A percentile compares a stretch with the other conserved stretches of the same genome.
Evolutionary conservation across 192 early-diverging fungal species (phyloP).

Genomic region (Gigaspora rosea): DNA sequence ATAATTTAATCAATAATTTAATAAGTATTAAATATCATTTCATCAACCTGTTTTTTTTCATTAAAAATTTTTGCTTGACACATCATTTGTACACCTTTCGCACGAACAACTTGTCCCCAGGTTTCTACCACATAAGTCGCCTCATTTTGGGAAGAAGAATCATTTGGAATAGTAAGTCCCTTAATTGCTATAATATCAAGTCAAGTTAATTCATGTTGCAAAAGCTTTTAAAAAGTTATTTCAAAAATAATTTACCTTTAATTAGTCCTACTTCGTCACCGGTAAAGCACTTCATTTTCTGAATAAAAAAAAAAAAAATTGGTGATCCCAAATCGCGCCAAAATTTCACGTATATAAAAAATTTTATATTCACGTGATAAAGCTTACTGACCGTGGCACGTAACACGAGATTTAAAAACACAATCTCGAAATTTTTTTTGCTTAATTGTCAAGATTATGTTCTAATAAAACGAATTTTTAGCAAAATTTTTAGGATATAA

Average conservation of each 20-base stretch:
- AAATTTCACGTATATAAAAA: too few relatives aligned
- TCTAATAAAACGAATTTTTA: too few relatives aligned
- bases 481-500: too few relatives aligned
- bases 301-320: too few relatives aligned
- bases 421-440: too few relatives aligned
- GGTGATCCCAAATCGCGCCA: too few relatives aligned
- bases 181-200: constrained; percentile 30
- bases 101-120: constrained; percentile 43
- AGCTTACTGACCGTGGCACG: too few relatives aligned
- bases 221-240: background rate
- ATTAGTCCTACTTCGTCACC: constrained; percentile 47
- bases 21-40: too few relatives aligned
- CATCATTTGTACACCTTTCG: constrained; percentile 38
- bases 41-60: constrained; percentile 31
- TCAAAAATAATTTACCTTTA: constrained; percentile 35
- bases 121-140: constrained; percentile 35
- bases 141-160: constrained; percentile 22
- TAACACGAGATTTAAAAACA: too few relatives aligned
- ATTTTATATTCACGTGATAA: too few relatives aligned
- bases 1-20: background rate
- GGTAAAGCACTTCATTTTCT: constrained; percentile 39
- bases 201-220: background rate
- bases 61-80: constrained; percentile 35
- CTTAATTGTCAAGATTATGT: too few relatives aligned
- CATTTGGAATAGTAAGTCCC: constrained; percentile 32